Conservation (phyloP, 1,284 basidiomycete species). For the Tetrapyrgos nigripes region DNA sequence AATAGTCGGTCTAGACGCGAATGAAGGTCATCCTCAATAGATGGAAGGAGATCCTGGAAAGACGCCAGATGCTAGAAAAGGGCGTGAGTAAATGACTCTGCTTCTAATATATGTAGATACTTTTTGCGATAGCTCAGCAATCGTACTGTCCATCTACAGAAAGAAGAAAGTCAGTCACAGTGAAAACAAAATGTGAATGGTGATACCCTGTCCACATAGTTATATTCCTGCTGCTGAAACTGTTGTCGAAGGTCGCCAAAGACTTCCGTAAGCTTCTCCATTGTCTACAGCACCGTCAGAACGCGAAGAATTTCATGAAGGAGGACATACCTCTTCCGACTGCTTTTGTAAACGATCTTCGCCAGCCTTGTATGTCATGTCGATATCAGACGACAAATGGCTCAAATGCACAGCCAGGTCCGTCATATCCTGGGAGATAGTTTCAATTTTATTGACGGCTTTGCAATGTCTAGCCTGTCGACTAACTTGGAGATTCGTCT, state of each 20-base stretch:
- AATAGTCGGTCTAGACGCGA: constrained; percentile 1
- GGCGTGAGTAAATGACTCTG: background rate
- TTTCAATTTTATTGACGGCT: background rate
- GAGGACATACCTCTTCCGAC: constrained; percentile 1
- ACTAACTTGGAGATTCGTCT: constrained; percentile 9
- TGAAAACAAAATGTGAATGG: background rate
- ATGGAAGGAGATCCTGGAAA: constrained; percentile 4
- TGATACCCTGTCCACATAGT: background rate
- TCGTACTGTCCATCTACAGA: constrained; percentile 5
- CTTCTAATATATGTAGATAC: background rate
- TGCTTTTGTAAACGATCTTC: background rate
- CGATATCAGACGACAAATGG: background rate
- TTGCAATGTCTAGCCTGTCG: background rate
- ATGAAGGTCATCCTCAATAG: background rate
- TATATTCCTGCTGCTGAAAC: background rate
- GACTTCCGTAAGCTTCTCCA: background rate
- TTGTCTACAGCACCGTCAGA: background rate
- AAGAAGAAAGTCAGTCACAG: background rate
- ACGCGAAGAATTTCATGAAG: background rate
- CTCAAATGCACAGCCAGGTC: background rate
- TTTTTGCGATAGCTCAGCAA: background rate
- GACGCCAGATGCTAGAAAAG: background rate
- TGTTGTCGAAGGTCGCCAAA: constrained; percentile 5
- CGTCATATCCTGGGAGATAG: background rate
- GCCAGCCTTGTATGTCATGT: background rate